Evolutionary conservation across 306 rosid species (phyloP).

Genomic region (Alnus rubra): DNA sequence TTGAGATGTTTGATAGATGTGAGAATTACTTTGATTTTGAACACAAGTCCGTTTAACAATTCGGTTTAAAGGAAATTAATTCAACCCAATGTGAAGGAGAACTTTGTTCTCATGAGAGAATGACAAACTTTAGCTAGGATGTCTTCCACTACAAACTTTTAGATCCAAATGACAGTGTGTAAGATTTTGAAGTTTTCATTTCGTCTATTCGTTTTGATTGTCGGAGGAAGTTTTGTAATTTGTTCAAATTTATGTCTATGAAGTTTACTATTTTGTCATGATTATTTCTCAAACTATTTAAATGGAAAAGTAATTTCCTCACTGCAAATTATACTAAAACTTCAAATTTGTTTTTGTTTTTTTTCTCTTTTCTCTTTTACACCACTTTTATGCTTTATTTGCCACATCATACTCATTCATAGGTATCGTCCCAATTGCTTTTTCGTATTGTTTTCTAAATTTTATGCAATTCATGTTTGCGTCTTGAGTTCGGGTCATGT

Average conservation of each 20-base stretch:
- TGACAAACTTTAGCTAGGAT: background rate
- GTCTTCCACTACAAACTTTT: background rate
- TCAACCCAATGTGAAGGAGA: too few relatives aligned
- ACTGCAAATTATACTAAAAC: background rate
- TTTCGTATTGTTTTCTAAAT: background rate
- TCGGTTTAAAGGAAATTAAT: too few relatives aligned
- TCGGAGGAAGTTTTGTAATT: background rate
- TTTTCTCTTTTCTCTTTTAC: too few relatives aligned
- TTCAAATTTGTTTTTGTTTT: background rate
- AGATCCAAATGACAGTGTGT: background rate
- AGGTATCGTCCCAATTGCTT: background rate
- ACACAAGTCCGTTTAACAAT: too few relatives aligned
- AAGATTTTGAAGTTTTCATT: background rate
- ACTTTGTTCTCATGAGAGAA: too few relatives aligned
- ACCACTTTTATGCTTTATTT: background rate
- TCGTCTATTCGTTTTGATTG: background rate
- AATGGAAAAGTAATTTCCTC: background rate
- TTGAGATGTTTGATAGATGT: too few relatives aligned
- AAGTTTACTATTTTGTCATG: background rate
- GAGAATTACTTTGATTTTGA: too few relatives aligned
- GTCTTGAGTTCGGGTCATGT: too few relatives aligned
- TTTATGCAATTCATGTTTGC: background rate
- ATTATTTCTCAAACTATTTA: background rate
- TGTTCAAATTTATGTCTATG: background rate
- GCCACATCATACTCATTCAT: background rate